Evolutionary conservation across 2,329 filamentous ascomycete genomes (phyloP), one percentile per base, ranked within the genome.

Genomic region (Penicillium hesseltinei): DNA sequence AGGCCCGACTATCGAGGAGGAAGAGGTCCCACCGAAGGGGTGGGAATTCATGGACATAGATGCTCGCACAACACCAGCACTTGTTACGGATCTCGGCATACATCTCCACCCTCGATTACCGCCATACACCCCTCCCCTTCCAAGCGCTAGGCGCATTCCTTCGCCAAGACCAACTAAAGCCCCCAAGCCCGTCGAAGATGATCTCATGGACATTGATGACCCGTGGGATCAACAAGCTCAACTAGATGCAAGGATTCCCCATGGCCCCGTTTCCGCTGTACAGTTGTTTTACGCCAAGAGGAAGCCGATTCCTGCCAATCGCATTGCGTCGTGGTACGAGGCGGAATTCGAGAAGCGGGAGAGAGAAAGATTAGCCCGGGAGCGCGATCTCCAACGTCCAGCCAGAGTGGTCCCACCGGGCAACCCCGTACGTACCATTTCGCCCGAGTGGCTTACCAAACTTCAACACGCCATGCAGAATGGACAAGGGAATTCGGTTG

Each of bases 381-480:
- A 70, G 44, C 56, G 39, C 15, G 62, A 59, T 10, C 55, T 45
- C 11, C 52, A 57, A 21, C 59, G 62, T 10, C 62, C 64, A 19
- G 43, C 50, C n/a, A 64, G 66, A 29, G 61, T 70, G 11, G 52
- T 51, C 7, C 69, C 61, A 44, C 51, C 67, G 57, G 69, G 71
- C 38, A 66, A 68, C n/a, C 63, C 71, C 59, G 72, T 76, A 39
- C 70, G 70, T 6, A 68, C 69, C 13, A 68, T 79, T 23, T 58
- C 73, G 8, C 47, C 55, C 6, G 67, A 70, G 27, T 79, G 77
- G 77, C 63, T 75, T 42, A 54, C 62, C 17, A 67, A 65, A 33
- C 62, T 79, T 11, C 55, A 68, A 7, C 58, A 61, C 36, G 73
- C 71, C 4, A 70, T 72, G 70, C 48, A 61, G 10, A 49, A 62